Base-by-base conservation (phyloP, 179 eudicot species). In the Silene vulgaris region DNA sequence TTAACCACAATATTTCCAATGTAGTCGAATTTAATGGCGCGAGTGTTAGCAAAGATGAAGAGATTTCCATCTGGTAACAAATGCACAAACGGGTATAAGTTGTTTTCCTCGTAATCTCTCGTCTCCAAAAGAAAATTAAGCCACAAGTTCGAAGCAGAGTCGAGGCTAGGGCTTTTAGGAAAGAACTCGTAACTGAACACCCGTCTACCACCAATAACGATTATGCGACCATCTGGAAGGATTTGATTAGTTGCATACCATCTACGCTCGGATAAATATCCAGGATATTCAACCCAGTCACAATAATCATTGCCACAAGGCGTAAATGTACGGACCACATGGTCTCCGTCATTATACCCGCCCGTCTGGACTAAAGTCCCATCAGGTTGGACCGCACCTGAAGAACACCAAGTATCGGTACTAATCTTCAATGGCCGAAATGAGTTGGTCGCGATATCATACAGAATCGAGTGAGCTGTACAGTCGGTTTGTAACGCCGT, bases 351-450 rank as follows among this genome's bases (percentile, higher is more conserved):
- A 2, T 86, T 86, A 78, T 29, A 89, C 0, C 98, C 98, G 5
- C 98, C 97, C 0, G 98, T 86, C 56, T 93, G 97, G 48, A 91
- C 70, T 4, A 91, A 74, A n/a, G 85, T 75, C 23, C 98, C 98
- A 17, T 90, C 82, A 0, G 90, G 80, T 0, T 77, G 82, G 63
- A 86, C 93, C 11, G 96, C 54, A 17, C 97, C 97, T 0, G 97
- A 93, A 19, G 98, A 93, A 77, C 98, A 93, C 98, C 98, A 93
- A 0, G 89, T 84, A 79, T 93, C 91, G 0, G 98, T 91, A 3
- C 75, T 82, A 4, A 91, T 77, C 79, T 68, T 85, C 16, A 91
- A 65, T 0, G 97, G 89, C 0, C 91, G 86, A 1, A 85, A 77
- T 0, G 89, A 69, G 82, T 90, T 90, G 17, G 88, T 60, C 5